phyloP scores from a whole-genome alignment of 1,284 basidiomycete species.

The Fereydounia khargensis region DNA sequence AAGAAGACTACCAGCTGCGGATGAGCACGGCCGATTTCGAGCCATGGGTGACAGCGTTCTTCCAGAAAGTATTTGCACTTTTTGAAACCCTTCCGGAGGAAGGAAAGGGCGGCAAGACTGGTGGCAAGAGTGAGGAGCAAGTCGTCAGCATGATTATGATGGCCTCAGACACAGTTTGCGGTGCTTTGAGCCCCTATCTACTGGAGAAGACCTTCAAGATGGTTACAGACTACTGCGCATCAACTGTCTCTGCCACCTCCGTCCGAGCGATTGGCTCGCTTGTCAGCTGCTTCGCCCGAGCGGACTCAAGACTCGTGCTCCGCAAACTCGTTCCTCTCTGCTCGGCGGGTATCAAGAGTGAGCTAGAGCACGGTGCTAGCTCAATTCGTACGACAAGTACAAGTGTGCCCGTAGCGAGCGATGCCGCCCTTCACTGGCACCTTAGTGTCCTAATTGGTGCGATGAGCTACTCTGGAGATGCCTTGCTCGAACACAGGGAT shows the following conservation, averaged over 20 bases:
- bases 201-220: slow-evolving; percentile 83
- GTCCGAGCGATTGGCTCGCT: slow-evolving; percentile 87
- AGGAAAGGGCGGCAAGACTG: slow-evolving; percentile 69
- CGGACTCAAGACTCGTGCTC: slow-evolving; percentile 74
- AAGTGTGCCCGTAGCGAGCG: slow-evolving; percentile 76
- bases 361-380: slow-evolving; percentile 88
- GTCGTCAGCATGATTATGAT: slow-evolving; percentile 78
- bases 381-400: slow-evolving; percentile 84
- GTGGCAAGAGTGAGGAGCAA: slow-evolving; percentile 80
- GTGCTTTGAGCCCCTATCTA: slow-evolving; percentile 80
- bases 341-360: slow-evolving; percentile 74
- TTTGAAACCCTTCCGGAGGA: slow-evolving; percentile 94
- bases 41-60: slow-evolving; percentile 85
- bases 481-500: slow-evolving; percentile 68
- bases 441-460: slow-evolving; percentile 50
- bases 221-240: slow-evolving; percentile 76
- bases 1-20: slow-evolving; percentile 62
- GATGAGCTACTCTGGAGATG: slow-evolving; percentile 29
- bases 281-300: slow-evolving; percentile 78
- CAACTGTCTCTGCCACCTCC: slow-evolving; percentile 72
- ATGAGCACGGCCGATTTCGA: slow-evolving; percentile 72
- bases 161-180: slow-evolving; percentile 79
- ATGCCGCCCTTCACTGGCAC: slow-evolving; percentile 92
- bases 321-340: slow-evolving; percentile 79
- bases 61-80: slow-evolving; percentile 78